Conservation (phyloP, 768 basidiomycete species). For the Antrodiella citrinella region DNA sequence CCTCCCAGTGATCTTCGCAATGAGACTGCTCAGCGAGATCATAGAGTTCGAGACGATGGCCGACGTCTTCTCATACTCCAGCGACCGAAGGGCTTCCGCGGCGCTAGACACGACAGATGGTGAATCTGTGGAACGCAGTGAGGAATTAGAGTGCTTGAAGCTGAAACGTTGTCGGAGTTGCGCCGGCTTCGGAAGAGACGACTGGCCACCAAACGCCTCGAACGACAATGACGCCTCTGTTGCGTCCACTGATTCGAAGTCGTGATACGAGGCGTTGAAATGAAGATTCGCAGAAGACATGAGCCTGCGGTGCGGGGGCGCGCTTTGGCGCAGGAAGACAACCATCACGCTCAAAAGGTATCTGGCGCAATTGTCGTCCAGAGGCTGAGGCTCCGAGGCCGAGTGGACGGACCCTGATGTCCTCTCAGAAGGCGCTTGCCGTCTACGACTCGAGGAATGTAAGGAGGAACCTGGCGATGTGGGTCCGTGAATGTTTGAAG, state of each 20-base stretch:
- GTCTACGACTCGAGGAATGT: not conserved
- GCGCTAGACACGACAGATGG: conserved; percentile 2
- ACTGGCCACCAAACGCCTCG: conserved; percentile 6
- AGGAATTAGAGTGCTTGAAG: not conserved
- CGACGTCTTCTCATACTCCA: conserved; percentile 22
- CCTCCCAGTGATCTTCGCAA: conserved; percentile 65
- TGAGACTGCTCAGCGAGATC: conserved; percentile 45
- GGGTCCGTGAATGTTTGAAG: conserved; percentile 24
- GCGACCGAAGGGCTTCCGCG: conserved; percentile 11
- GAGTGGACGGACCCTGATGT: conserved; percentile 16
- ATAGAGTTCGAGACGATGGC: conserved; percentile 18
- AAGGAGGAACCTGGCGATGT: conserved; percentile 26
- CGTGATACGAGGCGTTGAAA: conserved; percentile 59
- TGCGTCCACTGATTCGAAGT: conserved; percentile 54
- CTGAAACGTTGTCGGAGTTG: conserved; percentile 10
- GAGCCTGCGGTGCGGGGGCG: conserved; percentile 44
- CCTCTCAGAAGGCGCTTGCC: conserved; percentile 21
- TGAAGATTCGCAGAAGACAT: conserved; percentile 54
- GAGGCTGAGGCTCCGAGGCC: conserved; percentile 51
- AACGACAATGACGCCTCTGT: conserved; percentile 11
- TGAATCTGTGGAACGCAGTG: conserved; percentile 7
- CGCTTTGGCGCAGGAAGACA: conserved; percentile 69
- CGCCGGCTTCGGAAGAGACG: conserved; percentile 9
- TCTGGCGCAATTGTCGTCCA: conserved; percentile 76
- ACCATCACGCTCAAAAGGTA: conserved; percentile 81